These are phyloP conservation scores for Alternaria novae-zelandiae DNA, from an alignment of 2,329 filamentous ascomycete genomes.

Conservation along the genomic window DNA sequence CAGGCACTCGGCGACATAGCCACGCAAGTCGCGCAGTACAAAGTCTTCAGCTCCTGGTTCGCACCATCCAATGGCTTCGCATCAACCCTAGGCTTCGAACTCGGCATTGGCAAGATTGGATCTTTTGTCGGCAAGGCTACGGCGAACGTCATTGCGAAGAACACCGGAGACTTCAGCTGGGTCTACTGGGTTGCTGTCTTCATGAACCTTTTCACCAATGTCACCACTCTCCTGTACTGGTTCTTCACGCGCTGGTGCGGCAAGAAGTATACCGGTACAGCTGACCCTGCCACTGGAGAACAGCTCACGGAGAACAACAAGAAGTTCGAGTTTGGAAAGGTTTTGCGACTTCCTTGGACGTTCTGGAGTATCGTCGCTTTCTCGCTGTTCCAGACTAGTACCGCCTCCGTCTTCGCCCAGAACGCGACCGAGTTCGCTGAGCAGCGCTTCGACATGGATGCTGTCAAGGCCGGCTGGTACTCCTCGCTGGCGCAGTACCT, in stretches of 20 bases:
- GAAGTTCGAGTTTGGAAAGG: slow-evolving; percentile 62
- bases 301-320: slow-evolving; percentile 65
- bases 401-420: slow-evolving; percentile 60
- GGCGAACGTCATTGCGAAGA: slow-evolving; percentile 65
- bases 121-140: slow-evolving; percentile 66
- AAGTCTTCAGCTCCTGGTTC: slow-evolving; percentile 71
- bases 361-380: slow-evolving; percentile 65
- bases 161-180: slow-evolving; percentile 66
- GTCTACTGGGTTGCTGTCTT: slow-evolving; percentile 68
- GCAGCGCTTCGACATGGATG: slow-evolving; percentile 62
- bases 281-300: slow-evolving; percentile 65
- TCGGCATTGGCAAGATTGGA: slow-evolving; percentile 67
- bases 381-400: slow-evolving; percentile 65
- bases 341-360: slow-evolving; percentile 64
- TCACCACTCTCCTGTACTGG: slow-evolving; percentile 61
- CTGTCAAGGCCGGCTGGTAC: slow-evolving; percentile 67
- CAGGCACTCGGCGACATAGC: slow-evolving; percentile 67
- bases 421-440: slow-evolving; percentile 69
- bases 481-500: slow-evolving; percentile 63
- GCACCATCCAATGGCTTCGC: slow-evolving; percentile 67
- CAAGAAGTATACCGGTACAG: slow-evolving; percentile 54
- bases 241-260: slow-evolving; percentile 62
- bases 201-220: slow-evolving; percentile 69
- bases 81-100: slow-evolving; percentile 65
- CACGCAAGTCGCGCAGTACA: slow-evolving; percentile 69